Base-by-base conservation (phyloP, 2,329 filamentous ascomycete genomes). In the Trichoderma guizhouense region DNA sequence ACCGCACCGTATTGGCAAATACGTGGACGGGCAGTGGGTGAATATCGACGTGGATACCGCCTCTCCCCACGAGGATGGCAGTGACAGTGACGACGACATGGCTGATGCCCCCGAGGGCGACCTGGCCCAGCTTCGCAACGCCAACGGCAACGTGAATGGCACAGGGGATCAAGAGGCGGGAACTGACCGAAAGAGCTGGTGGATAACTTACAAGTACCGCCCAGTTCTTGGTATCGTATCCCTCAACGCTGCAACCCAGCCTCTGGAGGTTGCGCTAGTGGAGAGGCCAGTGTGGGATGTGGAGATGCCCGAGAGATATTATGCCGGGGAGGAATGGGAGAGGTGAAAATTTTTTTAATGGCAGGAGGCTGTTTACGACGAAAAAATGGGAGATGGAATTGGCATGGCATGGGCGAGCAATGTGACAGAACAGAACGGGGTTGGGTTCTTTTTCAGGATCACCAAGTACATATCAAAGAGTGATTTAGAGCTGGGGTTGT, bases 141-240 rank as follows among this genome's bases (percentile, higher is more conserved):
- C 71, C 55, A 76, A 74, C 74, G 76, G 74, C 43, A 67, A 57
- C 70, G 72, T 60, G 72, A 74, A 69, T 69, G 71, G 53, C 61
- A 74, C 67, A 47, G 75, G 77, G 47, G 73, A 74, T 51, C 68
- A 73, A 34, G 75, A 75, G 57, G 74, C 74, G 65, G 74, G 74
- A 60, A 77, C 75, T 71, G 76, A 77, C 72, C 78, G 77, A 63
- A 81, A 79, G 73, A 83, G 81, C 73, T 88, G 84, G 83, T 98
- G 94, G 93, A 89, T 91, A 79, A 97, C 95, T 6, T 94, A 92
- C 86, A 97, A 97, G 82, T 99, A 98, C 82, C 88, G 95, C 72
- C 93, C 95, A n/a, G 94, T 99, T 76, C 85, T 99, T 73, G 96
- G 95, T 69, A 83, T 90, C 47, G 86, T 89, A 43, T 84, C 85